phyloP scores from a whole-genome alignment of 768 basidiomycete species.

The Sporobolomyces roseus region DNA sequence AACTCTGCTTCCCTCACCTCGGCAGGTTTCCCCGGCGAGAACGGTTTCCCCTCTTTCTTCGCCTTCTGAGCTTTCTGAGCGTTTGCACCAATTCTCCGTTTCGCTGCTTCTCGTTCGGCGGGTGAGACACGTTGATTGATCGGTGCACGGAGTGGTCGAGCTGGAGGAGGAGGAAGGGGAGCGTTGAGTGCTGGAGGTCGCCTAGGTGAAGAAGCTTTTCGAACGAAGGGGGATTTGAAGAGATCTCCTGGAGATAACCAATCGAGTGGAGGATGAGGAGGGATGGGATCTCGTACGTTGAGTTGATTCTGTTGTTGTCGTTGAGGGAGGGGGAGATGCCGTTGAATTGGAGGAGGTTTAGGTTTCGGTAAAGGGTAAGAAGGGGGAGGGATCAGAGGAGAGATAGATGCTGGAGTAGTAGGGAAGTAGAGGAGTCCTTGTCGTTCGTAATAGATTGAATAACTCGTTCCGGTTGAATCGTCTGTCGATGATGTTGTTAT shows the following conservation, averaged over 20 bases:
- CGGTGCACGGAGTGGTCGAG: not conserved
- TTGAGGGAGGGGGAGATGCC: not conserved
- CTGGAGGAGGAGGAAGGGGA: not conserved
- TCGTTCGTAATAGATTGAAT: conserved; percentile 8
- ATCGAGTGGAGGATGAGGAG: not conserved
- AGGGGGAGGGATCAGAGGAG: no score
- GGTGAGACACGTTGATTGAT: not conserved
- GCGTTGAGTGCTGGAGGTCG: not conserved
- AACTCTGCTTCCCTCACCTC: conserved; percentile 4
- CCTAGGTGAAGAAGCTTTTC: not conserved
- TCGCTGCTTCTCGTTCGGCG: not conserved
- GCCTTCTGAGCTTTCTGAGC: conserved; percentile 16
- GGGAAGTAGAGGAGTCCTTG: conserved; percentile 29
- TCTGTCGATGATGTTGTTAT: not conserved
- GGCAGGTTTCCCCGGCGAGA: conserved; percentile 22
- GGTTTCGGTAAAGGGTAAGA: no score
- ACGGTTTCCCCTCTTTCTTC: conserved; percentile 13
- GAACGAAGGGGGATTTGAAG: conserved; percentile 9
- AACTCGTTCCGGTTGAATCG: no score
- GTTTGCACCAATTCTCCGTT: conserved; percentile 18
- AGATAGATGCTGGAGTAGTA: not conserved
- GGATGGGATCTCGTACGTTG: not conserved
- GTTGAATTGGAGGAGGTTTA: not conserved
- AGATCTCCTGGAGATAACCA: conserved; percentile 32
- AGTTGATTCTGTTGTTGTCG: not conserved